Evolutionary conservation across 805 yeast genomes (phyloP).

Genomic region (Saccharomyces paradoxus): DNA sequence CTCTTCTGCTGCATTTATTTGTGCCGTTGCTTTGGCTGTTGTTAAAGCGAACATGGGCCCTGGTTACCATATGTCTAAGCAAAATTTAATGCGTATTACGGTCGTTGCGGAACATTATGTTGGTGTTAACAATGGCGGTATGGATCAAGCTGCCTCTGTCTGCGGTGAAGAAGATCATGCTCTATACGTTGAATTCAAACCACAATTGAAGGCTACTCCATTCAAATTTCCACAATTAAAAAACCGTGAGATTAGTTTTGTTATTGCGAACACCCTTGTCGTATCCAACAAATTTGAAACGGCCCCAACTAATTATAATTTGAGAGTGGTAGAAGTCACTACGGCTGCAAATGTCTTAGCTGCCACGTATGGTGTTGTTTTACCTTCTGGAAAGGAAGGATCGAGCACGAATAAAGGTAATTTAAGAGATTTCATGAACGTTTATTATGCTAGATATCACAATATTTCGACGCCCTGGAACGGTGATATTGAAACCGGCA

Average conservation of each 20-base stretch:
- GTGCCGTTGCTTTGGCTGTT: slow-evolving; percentile 51
- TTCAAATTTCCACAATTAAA: slow-evolving; percentile 43
- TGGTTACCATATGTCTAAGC: slow-evolving; percentile 34
- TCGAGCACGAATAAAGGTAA: slow-evolving; percentile 39
- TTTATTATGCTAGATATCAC: slow-evolving; percentile 32
- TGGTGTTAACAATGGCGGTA: slow-evolving; percentile 72
- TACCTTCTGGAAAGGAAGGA: slow-evolving; percentile 42
- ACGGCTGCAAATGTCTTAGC: slow-evolving; percentile 59
- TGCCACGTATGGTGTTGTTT: slow-evolving; percentile 34
- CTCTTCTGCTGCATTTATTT: slow-evolving; percentile 66
- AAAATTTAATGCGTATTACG: slow-evolving; percentile 50
- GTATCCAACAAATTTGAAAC: slow-evolving; percentile 61
- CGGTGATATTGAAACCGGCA: slow-evolving; percentile 39
- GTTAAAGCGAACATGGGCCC: slow-evolving; percentile 44
- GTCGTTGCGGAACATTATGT: slow-evolving; percentile 61
- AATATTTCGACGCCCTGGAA: slow-evolving; percentile 34
- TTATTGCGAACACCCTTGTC: slow-evolving; percentile 56
- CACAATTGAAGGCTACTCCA: slow-evolving; percentile 47
- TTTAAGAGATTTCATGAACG: slow-evolving; percentile 55
- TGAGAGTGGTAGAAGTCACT: slow-evolving; percentile 65
- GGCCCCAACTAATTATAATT: slow-evolving; percentile 60
- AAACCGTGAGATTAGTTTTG: slow-evolving; percentile 40
- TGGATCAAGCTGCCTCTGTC: slow-evolving; percentile 69
- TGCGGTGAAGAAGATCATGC: slow-evolving; percentile 55
- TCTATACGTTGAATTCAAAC: slow-evolving; percentile 52